Evolutionary conservation across 106 monocot genomes (phyloP).

Genomic region (Triglochin maritima): DNA sequence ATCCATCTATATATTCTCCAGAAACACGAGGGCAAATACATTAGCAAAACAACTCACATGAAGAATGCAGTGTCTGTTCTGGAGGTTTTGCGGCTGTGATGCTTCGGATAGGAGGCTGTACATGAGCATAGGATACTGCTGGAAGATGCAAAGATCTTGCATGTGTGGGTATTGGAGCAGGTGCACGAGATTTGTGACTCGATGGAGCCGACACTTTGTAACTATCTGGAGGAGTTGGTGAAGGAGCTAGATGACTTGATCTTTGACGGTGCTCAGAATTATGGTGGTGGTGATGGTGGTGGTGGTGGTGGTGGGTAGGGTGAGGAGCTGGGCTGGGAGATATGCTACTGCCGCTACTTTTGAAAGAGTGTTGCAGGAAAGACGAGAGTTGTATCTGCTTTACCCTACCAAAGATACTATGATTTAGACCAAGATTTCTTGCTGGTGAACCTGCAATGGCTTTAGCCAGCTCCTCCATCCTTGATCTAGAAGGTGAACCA

Average conservation of each 20-base stretch:
- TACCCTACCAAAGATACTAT: constrained; percentile 89
- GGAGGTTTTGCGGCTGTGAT: constrained; percentile 17
- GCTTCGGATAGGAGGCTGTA: constrained; percentile 53
- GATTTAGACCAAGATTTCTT: constrained; percentile 87
- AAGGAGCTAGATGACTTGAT: constrained; percentile 26
- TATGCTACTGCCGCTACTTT: constrained; percentile 13
- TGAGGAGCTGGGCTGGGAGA: constrained; percentile 63
- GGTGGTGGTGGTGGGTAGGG: constrained; percentile 30
- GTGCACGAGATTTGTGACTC: constrained; percentile 10
- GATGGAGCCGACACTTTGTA: constrained; percentile 18
- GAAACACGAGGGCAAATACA: neutral
- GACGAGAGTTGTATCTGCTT: constrained; percentile 87
- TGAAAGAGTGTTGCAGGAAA: constrained; percentile 73
- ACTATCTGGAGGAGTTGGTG: constrained; percentile 25
- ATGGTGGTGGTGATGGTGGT: constrained; percentile 36
- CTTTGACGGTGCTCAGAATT: constrained; percentile 24
- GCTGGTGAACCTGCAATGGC: constrained; percentile 49
- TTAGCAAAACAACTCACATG: constrained; percentile 48
- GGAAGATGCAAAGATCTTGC: constrained; percentile 27
- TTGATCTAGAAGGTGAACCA: constrained; percentile 60
- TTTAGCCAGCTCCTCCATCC: constrained; percentile 78
- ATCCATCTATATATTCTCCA: neutral
- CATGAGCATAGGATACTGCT: constrained; percentile 42
- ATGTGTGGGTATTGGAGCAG: neutral
- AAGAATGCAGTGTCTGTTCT: constrained; percentile 21